Evolutionary conservation across 2,329 filamentous ascomycete genomes (phyloP).

Genomic region (Fusarium floridanum): DNA sequence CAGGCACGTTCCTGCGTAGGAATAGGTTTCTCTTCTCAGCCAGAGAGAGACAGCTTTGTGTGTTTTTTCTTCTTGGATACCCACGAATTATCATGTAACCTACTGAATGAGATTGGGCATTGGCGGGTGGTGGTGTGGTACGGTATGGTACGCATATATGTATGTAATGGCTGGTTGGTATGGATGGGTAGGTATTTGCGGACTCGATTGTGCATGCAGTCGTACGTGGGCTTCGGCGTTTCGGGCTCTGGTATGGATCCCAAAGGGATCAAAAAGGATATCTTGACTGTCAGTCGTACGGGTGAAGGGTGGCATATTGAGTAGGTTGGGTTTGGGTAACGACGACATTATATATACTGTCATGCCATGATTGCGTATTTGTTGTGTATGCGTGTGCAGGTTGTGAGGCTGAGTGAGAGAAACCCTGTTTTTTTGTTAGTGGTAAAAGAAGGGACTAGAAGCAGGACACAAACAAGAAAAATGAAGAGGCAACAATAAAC

Average conservation of each 20-base stretch:
- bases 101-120: constrained; percentile 9
- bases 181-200: background rate
- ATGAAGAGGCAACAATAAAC: background rate
- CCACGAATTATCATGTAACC: constrained; percentile 34
- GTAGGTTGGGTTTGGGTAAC: constrained; percentile 4
- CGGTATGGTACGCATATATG: background rate
- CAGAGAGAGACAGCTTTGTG: constrained; percentile 12
- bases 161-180: constrained; percentile 28
- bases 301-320: background rate
- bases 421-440: background rate
- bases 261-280: constrained; percentile 16
- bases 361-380: background rate
- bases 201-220: constrained; percentile 8
- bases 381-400: background rate
- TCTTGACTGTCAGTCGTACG: background rate
- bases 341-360: background rate
- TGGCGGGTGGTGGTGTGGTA: background rate
- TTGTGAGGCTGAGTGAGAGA: background rate
- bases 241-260: constrained; percentile 1
- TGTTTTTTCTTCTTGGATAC: constrained; percentile 37
- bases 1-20: background rate
- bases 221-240: constrained; percentile 29
- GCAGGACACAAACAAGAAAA: background rate
- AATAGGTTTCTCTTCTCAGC: background rate
- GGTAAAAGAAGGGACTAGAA: constrained; percentile 4